Base-by-base conservation (phyloP, 2,329 filamentous ascomycete genomes). In the Ophiosphaerella korrae region DNA sequence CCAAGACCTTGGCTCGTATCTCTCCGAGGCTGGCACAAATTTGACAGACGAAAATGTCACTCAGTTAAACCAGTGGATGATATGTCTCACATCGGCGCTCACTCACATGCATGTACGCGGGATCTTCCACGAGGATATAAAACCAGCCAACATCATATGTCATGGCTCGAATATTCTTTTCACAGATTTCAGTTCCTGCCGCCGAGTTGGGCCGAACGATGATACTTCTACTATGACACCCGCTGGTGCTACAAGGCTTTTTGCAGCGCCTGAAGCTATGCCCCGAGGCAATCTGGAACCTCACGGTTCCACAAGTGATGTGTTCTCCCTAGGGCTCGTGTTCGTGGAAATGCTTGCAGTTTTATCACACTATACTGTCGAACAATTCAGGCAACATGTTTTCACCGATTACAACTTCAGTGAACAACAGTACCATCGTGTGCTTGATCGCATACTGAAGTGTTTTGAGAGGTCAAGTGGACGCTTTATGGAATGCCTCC, bases 61-160 rank as follows among this genome's bases (percentile, higher is more conserved):
- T 4, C 42, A 37, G 37, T 16, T 52, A 14, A 50, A 42, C 34
- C 26, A 29, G 13, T 54, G 53, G 48, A 53, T 52, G 29, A 11
- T 18, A 9, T 60, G 57, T 36, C 32, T 60, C 9, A 21, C 43
- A n/a, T 56, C 57, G 8, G 52, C 55, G 3, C 43, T 58, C 7
- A 42, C 45, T 13, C 52, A 51, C 26, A 38, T 58, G 32, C 57
- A 60, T 39, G 11, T 8, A 5, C 36, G 34, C 11, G 18, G 36
- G 5, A 36, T 60, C 2, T 44, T 43, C n/a, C 55, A 58, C 41
- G 36, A 58, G 26, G 57, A 60, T 33, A 60, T 60, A 39, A 60
- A 60, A 39, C 57, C 57, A 3, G 16, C 13, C 5, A 60, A 60
- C 45, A 53, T 60, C 36, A 47, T 60, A 7, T 45, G 48, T 33